phyloP scores from a whole-genome alignment of 495 filamentous ascomycete species.

The Hypoxylon intermedium region DNA sequence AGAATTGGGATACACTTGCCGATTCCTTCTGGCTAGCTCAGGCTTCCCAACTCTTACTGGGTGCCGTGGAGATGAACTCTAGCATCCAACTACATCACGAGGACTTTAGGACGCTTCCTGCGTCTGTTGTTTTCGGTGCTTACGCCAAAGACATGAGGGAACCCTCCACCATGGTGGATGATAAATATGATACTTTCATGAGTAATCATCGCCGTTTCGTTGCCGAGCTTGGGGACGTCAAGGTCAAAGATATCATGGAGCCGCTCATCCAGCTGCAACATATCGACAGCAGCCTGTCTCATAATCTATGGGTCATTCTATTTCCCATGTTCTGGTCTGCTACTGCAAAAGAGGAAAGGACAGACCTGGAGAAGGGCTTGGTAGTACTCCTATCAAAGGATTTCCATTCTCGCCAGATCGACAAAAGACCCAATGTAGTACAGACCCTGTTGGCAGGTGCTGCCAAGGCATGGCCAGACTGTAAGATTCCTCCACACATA shows the following conservation, averaged over 20 bases:
- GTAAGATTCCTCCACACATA: conserved; percentile 93
- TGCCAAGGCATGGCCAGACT: conserved; percentile 78
- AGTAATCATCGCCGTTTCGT: conserved; percentile 80
- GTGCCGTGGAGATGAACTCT: conserved; percentile 84
- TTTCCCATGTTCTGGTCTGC: conserved; percentile 96
- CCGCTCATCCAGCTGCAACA: conserved; percentile 96
- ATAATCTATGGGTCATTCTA: conserved; percentile 86
- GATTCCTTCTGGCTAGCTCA: conserved; percentile 98
- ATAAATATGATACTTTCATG: conserved; percentile 81
- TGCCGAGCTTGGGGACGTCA: conserved; percentile 80
- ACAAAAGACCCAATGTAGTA: conserved; percentile 92
- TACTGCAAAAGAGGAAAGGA: conserved; percentile 82
- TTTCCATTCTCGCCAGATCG: conserved; percentile 90
- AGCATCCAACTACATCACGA: conserved; percentile 76
- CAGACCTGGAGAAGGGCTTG: conserved; percentile 89
- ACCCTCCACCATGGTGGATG: conserved; percentile 76
- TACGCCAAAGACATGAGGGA: conserved; percentile 77
- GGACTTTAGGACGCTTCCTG: conserved; percentile 78
- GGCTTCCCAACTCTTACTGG: conserved; percentile 87
- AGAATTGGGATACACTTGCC: conserved; percentile 94
- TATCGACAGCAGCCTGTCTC: conserved; percentile 76
- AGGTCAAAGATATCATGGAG: conserved; percentile 83
- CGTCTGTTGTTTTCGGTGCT: conserved; percentile 71
- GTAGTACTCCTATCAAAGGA: conserved; percentile 89
- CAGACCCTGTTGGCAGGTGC: conserved; percentile 87